Evolutionary conservation across 306 rosid species (phyloP).

Genomic region (Hippophae gyantsensis): DNA sequence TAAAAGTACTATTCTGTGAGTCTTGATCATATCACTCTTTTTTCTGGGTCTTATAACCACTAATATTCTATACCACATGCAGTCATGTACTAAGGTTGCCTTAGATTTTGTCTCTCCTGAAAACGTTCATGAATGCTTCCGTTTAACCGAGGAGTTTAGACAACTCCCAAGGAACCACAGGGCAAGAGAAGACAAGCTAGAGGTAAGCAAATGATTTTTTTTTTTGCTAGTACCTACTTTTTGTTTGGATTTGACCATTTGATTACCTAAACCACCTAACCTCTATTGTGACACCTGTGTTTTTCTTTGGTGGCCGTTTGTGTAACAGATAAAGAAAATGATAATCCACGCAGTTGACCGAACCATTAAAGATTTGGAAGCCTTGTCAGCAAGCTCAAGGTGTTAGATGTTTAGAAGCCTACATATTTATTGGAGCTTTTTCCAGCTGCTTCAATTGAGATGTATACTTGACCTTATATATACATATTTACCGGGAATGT

Average conservation of each 20-base stretch:
- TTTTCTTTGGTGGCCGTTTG: slow-evolving; percentile 5
- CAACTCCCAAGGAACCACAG: slow-evolving; percentile 67
- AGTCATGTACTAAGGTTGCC: slow-evolving; percentile 86
- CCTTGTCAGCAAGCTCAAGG: slow-evolving; percentile 6
- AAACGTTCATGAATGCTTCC: slow-evolving; percentile 63
- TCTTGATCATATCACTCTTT: neutral
- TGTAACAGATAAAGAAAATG: slow-evolving; percentile 74
- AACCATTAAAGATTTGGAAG: slow-evolving; percentile 40
- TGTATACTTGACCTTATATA: too few relatives aligned
- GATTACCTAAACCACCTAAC: too few relatives aligned
- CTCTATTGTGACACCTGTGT: too few relatives aligned
- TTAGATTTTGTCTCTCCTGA: slow-evolving; percentile 78
- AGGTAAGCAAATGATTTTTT: slow-evolving; percentile 25
- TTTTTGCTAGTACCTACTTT: too few relatives aligned
- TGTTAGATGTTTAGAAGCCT: neutral
- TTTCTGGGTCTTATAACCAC: neutral
- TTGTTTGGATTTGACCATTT: too few relatives aligned
- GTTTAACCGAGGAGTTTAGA: slow-evolving; percentile 59
- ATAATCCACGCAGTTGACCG: slow-evolving; percentile 53
- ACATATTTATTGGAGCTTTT: too few relatives aligned
- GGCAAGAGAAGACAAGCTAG: slow-evolving; percentile 81
- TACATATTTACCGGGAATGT: too few relatives aligned
- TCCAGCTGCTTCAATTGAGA: too few relatives aligned
- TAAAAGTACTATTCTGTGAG: slow-evolving; percentile 35
- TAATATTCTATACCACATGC: slow-evolving; percentile 10